phyloP scores from a whole-genome alignment of 1,284 basidiomycete species.

The Ceratobasidium sp. region DNA sequence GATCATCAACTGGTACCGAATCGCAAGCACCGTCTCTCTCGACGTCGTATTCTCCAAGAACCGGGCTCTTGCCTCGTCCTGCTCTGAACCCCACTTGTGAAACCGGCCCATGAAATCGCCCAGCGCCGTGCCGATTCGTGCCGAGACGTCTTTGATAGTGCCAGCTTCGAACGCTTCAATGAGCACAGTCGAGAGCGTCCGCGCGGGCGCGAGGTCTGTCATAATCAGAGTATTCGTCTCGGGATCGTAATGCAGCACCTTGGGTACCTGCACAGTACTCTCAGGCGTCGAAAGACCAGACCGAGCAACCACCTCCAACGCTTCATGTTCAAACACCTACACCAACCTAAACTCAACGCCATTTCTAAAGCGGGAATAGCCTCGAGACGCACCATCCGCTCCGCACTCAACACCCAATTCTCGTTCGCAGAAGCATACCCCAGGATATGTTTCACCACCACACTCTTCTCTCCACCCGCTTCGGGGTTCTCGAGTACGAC shows the following conservation, averaged over 20 bases:
- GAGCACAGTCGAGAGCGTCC: neutral
- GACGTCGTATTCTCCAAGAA: slow-evolving; percentile 16
- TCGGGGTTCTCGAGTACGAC: neutral
- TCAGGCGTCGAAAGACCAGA: neutral
- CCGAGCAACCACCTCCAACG: neutral
- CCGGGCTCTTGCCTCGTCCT: neutral
- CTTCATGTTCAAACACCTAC: slow-evolving; percentile 30
- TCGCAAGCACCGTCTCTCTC: neutral
- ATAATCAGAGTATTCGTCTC: slow-evolving; percentile 24
- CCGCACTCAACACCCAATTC: neutral
- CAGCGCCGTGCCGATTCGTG: neutral
- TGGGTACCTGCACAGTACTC: slow-evolving; percentile 21
- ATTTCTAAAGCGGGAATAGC: no score
- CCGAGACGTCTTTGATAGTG: neutral
- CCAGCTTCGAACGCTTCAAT: slow-evolving; percentile 1
- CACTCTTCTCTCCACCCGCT: neutral
- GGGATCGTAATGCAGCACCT: slow-evolving; percentile 2
- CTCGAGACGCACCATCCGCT: neutral
- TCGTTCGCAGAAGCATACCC: neutral
- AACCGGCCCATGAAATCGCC: slow-evolving; percentile 40
- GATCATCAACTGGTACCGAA: neutral
- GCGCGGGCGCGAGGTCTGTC: slow-evolving; percentile 4
- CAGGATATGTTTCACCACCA: neutral
- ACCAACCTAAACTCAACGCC: no score
- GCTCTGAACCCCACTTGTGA: slow-evolving; percentile 8